Percentiles rank a stretch among this genome's conserved stretches.
These are phyloP conservation scores for Ceratocystis destructans DNA, from an alignment of 2,329 filamentous ascomycete genomes.

Conservation along the genomic window DNA sequence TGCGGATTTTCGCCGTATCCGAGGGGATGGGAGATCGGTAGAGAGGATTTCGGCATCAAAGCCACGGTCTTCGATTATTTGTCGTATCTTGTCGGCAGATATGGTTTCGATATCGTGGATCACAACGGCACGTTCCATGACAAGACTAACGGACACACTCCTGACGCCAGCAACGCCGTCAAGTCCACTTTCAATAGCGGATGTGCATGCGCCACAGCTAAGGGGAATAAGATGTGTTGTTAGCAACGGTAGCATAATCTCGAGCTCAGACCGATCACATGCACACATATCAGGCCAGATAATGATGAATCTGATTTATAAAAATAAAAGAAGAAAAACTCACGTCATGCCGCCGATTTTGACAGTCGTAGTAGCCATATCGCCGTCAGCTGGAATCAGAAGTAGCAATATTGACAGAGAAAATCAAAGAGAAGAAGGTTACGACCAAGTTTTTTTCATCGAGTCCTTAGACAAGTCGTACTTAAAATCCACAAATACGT, in stretches of 20 bases:
- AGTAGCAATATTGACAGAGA: slow-evolving; percentile 1
- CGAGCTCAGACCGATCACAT: background rate
- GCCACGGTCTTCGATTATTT: slow-evolving; percentile 80
- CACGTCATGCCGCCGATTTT: slow-evolving; percentile 79
- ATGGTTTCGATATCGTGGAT: slow-evolving; percentile 71
- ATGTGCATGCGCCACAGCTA: slow-evolving; percentile 78
- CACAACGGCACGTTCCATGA: slow-evolving; percentile 91
- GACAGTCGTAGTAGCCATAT: slow-evolving; percentile 77
- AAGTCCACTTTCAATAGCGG: slow-evolving; percentile 86
- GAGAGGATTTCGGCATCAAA: slow-evolving; percentile 86
- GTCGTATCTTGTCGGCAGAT: slow-evolving; percentile 59
- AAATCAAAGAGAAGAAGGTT: slow-evolving; percentile 6
- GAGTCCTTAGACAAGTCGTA: slow-evolving; percentile 1
- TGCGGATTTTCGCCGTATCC: slow-evolving; percentile 26
- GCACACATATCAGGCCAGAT: background rate
- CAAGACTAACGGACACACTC: slow-evolving; percentile 78
- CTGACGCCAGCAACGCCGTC: slow-evolving; percentile 67
- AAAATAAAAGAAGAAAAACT: slow-evolving; percentile 26
- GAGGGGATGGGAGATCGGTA: slow-evolving; percentile 54
- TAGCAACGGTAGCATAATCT: background rate
- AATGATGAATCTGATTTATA: background rate
- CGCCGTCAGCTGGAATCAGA: slow-evolving; percentile 2
- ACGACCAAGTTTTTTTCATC: slow-evolving; percentile 3
- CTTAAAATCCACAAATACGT: background rate
- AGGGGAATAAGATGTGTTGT: background rate